phyloP scores from a whole-genome alignment of 139 green algal species.

The Ulvella scutata region DNA sequence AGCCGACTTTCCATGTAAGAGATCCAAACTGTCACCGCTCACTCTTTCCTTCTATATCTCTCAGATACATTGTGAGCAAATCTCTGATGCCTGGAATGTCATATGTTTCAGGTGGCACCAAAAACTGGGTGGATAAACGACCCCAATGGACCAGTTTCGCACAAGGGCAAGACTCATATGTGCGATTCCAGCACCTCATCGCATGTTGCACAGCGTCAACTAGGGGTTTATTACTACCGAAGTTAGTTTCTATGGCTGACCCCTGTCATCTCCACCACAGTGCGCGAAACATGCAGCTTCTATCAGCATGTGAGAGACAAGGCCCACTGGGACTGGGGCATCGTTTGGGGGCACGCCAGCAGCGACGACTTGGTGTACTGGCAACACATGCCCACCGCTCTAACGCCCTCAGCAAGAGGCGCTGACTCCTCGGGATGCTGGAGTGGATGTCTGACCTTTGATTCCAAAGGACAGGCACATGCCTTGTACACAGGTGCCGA shows the following conservation, averaged over 20 bases:
- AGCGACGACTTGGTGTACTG: constrained; percentile 54
- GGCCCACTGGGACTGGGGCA: constrained; percentile 65
- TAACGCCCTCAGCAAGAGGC: constrained; percentile 43
- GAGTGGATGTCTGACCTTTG: constrained; percentile 40
- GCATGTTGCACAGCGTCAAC: not conserved
- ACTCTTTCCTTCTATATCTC: too few species aligned
- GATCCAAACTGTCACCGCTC: too few species aligned
- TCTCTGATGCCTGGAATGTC: too few species aligned
- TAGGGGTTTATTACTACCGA: not conserved
- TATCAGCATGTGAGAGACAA: constrained; percentile 55
- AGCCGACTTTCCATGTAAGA: too few species aligned
- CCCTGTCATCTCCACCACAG: not conserved
- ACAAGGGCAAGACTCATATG: not conserved
- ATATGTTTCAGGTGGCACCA: not conserved
- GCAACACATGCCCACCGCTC: constrained; percentile 47
- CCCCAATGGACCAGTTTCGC: not conserved
- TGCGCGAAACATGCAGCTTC: constrained; percentile 29
- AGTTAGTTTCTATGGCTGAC: not conserved
- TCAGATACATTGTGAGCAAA: too few species aligned
- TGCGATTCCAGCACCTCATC: not conserved
- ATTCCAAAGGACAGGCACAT: constrained; percentile 30
- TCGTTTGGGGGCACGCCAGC: constrained; percentile 67
- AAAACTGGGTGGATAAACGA: not conserved
- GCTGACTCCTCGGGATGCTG: constrained; percentile 72
- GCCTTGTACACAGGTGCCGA: constrained; percentile 62